phyloP scores from a whole-genome alignment of 345 rosid species.

The Pistacia integerrima region DNA sequence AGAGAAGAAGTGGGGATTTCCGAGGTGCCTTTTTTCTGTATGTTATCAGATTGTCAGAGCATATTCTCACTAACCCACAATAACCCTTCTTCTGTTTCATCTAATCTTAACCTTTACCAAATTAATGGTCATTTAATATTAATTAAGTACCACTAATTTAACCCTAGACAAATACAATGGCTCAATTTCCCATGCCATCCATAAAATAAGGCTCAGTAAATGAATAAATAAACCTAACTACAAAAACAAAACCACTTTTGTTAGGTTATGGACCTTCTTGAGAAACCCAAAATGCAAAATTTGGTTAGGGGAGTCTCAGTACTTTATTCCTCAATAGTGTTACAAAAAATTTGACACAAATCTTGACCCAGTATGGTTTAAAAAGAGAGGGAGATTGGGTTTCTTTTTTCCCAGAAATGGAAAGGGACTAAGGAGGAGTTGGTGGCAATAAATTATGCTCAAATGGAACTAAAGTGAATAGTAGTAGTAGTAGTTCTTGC shows the following conservation, averaged over 20 bases:
- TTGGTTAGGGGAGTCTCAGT: neutral
- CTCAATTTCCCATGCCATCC: slow-evolving; percentile 15
- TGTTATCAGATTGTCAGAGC: slow-evolving; percentile 36
- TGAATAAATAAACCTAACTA: neutral
- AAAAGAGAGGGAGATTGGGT: neutral
- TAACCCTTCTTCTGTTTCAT: neutral
- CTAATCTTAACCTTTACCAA: neutral
- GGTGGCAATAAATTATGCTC: neutral
- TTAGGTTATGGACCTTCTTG: slow-evolving; percentile 1
- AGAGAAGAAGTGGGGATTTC: slow-evolving; percentile 28
- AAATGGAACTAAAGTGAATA: neutral
- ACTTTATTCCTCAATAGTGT: neutral
- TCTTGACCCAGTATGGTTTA: neutral
- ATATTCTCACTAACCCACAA: slow-evolving; percentile 32
- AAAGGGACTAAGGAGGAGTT: neutral
- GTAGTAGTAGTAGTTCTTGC: neutral
- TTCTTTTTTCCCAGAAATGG: neutral
- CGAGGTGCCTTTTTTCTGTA: slow-evolving; percentile 19
- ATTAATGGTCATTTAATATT: neutral
- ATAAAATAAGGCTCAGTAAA: neutral
- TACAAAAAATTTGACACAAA: neutral
- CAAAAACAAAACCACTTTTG: neutral
- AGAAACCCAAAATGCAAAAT: neutral
- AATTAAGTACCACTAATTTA: neutral
- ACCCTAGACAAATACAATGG: neutral